Evolutionary conservation across 164 flowering plant genomes (phyloP), one percentile per base, ranked within the genome.

Genomic region (Annona cherimola): DNA sequence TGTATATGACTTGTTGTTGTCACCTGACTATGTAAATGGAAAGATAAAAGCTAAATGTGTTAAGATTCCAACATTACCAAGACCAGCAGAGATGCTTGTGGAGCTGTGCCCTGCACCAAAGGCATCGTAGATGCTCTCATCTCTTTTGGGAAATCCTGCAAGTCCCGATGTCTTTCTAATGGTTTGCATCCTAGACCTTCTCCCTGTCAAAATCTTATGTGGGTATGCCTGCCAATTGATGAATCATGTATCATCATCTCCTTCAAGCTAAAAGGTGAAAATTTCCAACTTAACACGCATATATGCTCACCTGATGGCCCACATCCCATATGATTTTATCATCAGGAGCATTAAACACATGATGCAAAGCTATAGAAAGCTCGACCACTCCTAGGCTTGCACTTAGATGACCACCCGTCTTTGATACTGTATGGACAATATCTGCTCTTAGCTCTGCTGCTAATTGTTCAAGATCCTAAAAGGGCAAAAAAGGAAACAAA

Each of bases 91-190:
- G 61, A 94, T 92, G 81, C 97, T 94, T 18, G 95, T 94, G 61
- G 97, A 94, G 78, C 98, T 90, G 73, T 94, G 97, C 5, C 98
- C 98, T n/a, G 79, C 89, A 67, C 98, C 98, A 77, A 94, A 94
- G 68, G 96, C 92, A 88, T 94, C 98, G 82, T 92, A 67, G 5
- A 75, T 73, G 73, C 97, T 94, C 84, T 92, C 99, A 63, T 89
- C 97, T 71, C 99, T 83, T 70, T 91, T 92, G 0, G 99, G 94
- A 73, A 92, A 92, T 5, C 93, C 94, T 16, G 99, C 88, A 35
- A 94, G 83, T 19, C 99, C 97, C 20, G 89, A 85, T 18, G 97
- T 94, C 76, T 91, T 76, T 68, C 97, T 87, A 4, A 94, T 83
- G 3, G 93, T 88, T 55, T 85, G 86, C 99, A 94, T 91, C 73